Percentiles rank a stretch among this genome's conserved stretches.
These are phyloP conservation scores for Phytophthora meadii DNA, from an alignment of 352 stramenopile species.

Conservation along the genomic window DNA sequence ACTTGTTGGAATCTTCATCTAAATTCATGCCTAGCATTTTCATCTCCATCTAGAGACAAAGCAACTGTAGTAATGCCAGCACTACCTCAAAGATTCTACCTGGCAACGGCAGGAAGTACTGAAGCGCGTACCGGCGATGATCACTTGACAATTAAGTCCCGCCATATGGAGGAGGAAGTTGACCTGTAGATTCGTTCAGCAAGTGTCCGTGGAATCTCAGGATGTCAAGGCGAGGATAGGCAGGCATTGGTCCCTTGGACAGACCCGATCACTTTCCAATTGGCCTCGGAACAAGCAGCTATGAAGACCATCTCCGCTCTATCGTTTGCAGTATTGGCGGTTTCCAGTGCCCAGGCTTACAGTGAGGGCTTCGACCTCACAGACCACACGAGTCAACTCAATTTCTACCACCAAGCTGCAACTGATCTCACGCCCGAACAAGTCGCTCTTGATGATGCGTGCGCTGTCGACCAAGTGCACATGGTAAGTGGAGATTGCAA, in stretches of 20 bases:
- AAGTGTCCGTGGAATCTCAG: constrained; percentile 18
- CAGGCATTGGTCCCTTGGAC: neutral
- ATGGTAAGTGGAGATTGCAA: constrained; percentile 18
- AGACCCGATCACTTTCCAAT: constrained; percentile 30
- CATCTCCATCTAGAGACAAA: neutral
- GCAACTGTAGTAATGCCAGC: constrained; percentile 14
- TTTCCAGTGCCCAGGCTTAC: constrained; percentile 27
- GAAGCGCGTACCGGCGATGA: neutral
- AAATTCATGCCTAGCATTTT: too few species aligned
- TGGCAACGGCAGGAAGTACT: neutral
- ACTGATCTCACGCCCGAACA: constrained; percentile 45
- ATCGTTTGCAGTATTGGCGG: constrained; percentile 2
- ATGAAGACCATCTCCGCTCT: constrained; percentile 44
- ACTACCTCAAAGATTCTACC: constrained; percentile 16
- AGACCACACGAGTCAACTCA: constrained; percentile 68
- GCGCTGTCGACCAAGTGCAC: constrained; percentile 61
- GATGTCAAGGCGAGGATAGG: constrained; percentile 8
- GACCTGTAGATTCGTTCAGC: constrained; percentile 15
- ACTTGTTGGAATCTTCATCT: too few species aligned
- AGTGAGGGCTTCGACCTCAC: constrained; percentile 58
- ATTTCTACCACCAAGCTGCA: constrained; percentile 62
- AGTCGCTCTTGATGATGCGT: constrained; percentile 47
- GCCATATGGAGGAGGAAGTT: constrained; percentile 7
- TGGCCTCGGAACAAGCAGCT: constrained; percentile 8
- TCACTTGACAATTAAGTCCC: constrained; percentile 3